phyloP scores from a whole-genome alignment of 805 yeast species.

The Yarrowia phangngaensis region DNA sequence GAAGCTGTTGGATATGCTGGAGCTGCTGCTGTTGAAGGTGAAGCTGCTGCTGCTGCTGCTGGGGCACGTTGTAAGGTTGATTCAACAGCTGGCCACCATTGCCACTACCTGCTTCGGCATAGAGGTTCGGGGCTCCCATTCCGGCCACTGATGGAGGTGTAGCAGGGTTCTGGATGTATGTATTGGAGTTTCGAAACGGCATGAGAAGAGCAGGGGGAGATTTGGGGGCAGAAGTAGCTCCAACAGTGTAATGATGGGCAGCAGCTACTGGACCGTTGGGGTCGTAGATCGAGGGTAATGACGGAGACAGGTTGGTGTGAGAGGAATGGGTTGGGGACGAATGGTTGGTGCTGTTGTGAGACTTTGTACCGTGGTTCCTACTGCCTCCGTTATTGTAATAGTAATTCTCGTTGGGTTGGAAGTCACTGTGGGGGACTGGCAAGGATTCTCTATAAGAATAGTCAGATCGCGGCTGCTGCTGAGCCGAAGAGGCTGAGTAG shows the following conservation, averaged over 20 bases:
- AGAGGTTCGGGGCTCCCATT: too few species aligned
- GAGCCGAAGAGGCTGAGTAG: constrained; percentile 9
- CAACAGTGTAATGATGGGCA: constrained; percentile 30
- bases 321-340: constrained; percentile 9
- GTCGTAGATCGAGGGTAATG: constrained; percentile 18
- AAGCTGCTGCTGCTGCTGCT: constrained; percentile 55
- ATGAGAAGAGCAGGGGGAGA: constrained; percentile 23
- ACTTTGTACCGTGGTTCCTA: constrained; percentile 5
- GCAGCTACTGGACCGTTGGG: constrained; percentile 28
- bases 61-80: constrained; percentile 53
- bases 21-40: constrained; percentile 57
- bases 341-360: constrained; percentile 18
- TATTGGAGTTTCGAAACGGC: constrained; percentile 7
- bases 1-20: constrained; percentile 18
- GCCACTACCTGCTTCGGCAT: constrained; percentile 32
- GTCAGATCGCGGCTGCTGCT: constrained; percentile 23
- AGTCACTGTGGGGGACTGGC: too few species aligned
- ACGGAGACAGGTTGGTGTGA: constrained; percentile 10
- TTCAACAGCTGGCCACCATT: constrained; percentile 41
- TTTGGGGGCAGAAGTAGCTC: constrained; percentile 29
- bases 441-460: constrained; percentile 20
- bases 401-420: constrained; percentile 18
- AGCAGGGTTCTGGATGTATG: constrained; percentile 8
- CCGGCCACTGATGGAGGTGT: too few species aligned
- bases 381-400: constrained; percentile 12